Base-by-base conservation (phyloP, 805 yeast genomes). In the Candida maesae region DNA sequence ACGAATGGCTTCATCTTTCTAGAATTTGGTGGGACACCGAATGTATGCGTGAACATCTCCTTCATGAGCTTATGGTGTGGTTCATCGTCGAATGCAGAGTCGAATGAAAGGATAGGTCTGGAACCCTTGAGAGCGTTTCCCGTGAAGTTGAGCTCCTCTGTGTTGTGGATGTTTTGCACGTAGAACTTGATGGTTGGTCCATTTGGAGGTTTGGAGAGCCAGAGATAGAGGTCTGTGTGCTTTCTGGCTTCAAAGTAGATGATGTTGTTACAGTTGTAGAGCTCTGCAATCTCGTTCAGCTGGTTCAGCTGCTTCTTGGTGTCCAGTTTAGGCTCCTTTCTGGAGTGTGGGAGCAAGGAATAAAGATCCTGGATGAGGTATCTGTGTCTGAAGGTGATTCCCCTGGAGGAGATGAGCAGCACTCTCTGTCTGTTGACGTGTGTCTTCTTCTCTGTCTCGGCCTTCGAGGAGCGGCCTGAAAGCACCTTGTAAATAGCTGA, bases 71-170 rank as follows among this genome's bases (percentile, higher is more conserved):
- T 73, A 58, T 72, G 70, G 59, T 90, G 95, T 33, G 84, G 81
- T 15, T 71, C 66, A 20, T 73, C 71, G 41, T 82, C 87, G 64
- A 93, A 93, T 20, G 81, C 60, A 46, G 74, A 72, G 63, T 90
- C 99, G 61, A 93, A 93, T 36, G 96, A 85, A 49, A 93, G 72
- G 29, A 93, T 65, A 6, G 99, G 99, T 63, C 99, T 79, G 13
- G 97, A 88, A 6, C 99, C 99, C 63, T 84, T 87, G 50, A 93
- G 70, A 60, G 96, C 88, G 68, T 93, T 93, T 38, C 99, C 99
- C 11, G 96, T 89, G 68, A 93, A 93, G 62, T 93, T 90, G 49
- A 93, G 72, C 66, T 93, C 99, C 59, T 90, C 96, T 72, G 89
- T 78, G 25, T 98, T 93, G 65, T 93, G 98, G 67, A 93, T 73